phyloP scores from a whole-genome alignment of 805 yeast species.

The Wickerhamia fluorescens region DNA sequence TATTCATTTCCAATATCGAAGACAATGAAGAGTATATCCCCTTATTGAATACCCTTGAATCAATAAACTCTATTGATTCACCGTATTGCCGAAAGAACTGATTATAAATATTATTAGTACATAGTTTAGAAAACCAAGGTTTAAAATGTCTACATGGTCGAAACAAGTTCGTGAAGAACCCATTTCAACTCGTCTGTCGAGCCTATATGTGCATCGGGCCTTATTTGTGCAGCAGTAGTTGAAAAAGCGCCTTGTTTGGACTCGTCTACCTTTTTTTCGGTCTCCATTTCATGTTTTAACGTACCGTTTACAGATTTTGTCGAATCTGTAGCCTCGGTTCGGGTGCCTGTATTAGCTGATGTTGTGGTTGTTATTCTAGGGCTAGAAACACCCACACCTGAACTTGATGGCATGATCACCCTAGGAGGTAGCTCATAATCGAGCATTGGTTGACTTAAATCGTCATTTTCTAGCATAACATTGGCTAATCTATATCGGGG shows the following conservation, averaged over 20 bases:
- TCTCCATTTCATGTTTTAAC: conserved; percentile 1
- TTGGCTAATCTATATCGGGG: conserved; percentile 45
- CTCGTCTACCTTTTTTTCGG: conserved; percentile 1
- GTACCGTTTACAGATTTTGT: conserved; percentile 2
- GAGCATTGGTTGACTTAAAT: conserved; percentile 5
- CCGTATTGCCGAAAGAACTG: no score
- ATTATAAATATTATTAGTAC: no score
- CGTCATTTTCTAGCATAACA: conserved; percentile 16
- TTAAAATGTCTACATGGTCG: conserved; percentile 20
- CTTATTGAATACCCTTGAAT: conserved; percentile 10
- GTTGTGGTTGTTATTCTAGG: conserved; percentile 9
- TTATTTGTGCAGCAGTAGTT: conserved; percentile 3
- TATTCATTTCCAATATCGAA: conserved; percentile 21
- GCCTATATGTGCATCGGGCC: conserved; percentile 38
- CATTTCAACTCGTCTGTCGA: conserved; percentile 64
- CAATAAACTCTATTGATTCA: no score
- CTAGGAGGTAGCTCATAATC: conserved; percentile 24
- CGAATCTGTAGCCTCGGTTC: conserved; percentile 1
- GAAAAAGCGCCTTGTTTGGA: conserved; percentile 2
- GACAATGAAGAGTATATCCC: conserved; percentile 7
- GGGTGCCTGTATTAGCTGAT: conserved; percentile 5
- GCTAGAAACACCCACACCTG: no score
- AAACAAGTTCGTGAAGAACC: conserved; percentile 62
- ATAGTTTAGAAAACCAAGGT: no score
- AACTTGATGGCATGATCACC: conserved; percentile 15